These are phyloP conservation scores for Diaporthe nobilis DNA, from an alignment of 2,329 filamentous ascomycete genomes.

Conservation along the genomic window DNA sequence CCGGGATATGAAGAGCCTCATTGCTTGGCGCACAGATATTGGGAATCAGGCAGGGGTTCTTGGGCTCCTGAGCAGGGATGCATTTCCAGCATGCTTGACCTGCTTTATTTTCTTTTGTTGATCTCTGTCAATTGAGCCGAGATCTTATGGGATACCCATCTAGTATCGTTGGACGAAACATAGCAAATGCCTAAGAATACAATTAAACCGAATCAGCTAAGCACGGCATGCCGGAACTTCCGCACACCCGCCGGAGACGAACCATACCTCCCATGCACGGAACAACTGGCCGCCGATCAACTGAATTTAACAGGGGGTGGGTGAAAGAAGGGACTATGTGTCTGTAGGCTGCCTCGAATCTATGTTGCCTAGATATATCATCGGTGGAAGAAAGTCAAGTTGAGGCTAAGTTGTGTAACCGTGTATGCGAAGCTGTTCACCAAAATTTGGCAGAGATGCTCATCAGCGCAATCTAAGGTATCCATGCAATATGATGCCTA, in stretches of 20 bases:
- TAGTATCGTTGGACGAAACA: neutral
- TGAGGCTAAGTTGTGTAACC: neutral
- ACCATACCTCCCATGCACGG: too few relatives aligned
- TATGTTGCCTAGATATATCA: neutral
- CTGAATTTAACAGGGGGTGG: neutral
- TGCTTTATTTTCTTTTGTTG: slow-evolving; percentile 4
- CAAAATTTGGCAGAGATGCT: neutral
- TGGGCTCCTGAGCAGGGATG: neutral
- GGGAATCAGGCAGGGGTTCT: neutral
- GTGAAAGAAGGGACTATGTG: neutral
- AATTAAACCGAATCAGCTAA: neutral
- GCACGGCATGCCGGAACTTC: neutral
- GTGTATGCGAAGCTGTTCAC: neutral
- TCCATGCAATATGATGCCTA: neutral
- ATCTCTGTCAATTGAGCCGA: slow-evolving; percentile 20
- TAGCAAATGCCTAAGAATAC: neutral
- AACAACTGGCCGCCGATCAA: neutral
- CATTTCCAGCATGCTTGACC: neutral
- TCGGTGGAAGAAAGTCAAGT: too few relatives aligned
- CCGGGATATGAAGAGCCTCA: slow-evolving; percentile 9
- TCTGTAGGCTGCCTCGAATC: neutral
- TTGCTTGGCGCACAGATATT: slow-evolving; percentile 21
- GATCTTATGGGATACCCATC: slow-evolving; percentile 9
- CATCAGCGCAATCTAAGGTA: neutral
- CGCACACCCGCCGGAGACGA: neutral